Base-by-base conservation (phyloP, 306 rosid genomes). In the Castanospermum australe region DNA sequence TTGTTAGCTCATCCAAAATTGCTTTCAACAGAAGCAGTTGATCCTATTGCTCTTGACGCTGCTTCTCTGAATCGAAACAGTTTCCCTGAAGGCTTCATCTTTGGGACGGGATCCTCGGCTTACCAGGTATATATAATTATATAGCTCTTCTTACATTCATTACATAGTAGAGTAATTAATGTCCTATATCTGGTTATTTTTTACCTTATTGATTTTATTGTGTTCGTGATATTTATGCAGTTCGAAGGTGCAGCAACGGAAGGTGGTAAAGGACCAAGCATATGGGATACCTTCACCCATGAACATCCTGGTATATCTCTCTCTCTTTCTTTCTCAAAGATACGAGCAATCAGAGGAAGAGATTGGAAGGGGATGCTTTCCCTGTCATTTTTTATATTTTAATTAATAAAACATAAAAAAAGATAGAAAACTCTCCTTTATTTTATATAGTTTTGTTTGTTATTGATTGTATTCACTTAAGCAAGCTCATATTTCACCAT, bases 261-360 rank as follows among this genome's bases (percentile, higher is more conserved):
- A 41, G 89, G 80, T 62, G 93, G 93, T 8, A 85, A 79, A 83
- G 93, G 90, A 35, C 84, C 89, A 28, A 85, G 86, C 68, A 80
- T 89, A 60, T 91, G 92, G 92, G 92, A 90, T 73, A 61, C 81
- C 10, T 90, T 71, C 80, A 69, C 91, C 1, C 95, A 88, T 64
- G 74, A 67, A 47, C 47, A 77, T 45, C 79, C 90, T n/a, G 71
- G 82, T 64, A 61, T 6, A 0, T 18, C 6, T 1, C 4, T 12
- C 20, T 7, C 0, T 7, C 0, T 14, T 60, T 14, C 20, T 28
- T 22, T 22, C 6, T 30, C n/a, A n/a, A n/a, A n/a, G n/a, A n/a
- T n/a, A n/a, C n/a, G n/a, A n/a, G n/a, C n/a, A n/a, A n/a, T n/a
- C n/a, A n/a, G n/a, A n/a, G n/a, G n/a, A n/a, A n/a, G n/a, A n/a